Base-by-base conservation (phyloP, 2,329 filamentous ascomycete genomes). In the Ophiocordyceps sinensis region DNA sequence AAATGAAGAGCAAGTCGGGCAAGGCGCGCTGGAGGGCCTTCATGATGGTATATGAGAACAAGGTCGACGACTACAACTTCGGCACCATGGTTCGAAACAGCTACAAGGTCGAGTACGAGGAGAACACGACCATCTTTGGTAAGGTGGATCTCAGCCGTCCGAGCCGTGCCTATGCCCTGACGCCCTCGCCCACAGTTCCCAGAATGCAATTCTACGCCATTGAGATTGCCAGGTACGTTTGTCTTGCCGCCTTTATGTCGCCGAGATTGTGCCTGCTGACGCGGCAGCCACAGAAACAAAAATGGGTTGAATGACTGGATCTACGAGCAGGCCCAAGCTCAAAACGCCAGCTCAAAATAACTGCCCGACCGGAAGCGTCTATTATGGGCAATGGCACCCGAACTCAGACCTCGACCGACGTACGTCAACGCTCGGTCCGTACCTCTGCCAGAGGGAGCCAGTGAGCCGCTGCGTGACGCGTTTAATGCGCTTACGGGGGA, bases 21-120 rank as follows among this genome's bases (percentile, higher is more conserved):
- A 98, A 98, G 71, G 86, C 93, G 65, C 75, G 75, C 59, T 98
- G 91, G 91, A 79, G 91, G 54, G 84, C 82, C 49, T 98, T 95
- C 67, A 83, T 95, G 75, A 88, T 83, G 72, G 69, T 73, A 47
- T 98, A 95, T 61, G 87, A 96, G 67, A 88, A 94, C 64, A 89
- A 76, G 64, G 70, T 98, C n/a, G 82, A 91, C 48, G 93, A 98
- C 64, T 98, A 80, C 71, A 98, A 95, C 70, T 98, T 95, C 62
- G 91, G 91, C 42, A 95, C 91, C 29, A 88, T 98, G 74, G 61
- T 98, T 53, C 78, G 91, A 43, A 73, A 76, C 43, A 84, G 75
- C 55, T 73, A 86, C 31, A 85, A 83, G 53, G 77, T 63, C 41
- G 89, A 95, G 62, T 96, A 98, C 59, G 85, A 81, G 41, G 71